Conservation (phyloP, 2,329 filamentous ascomycete species). For the Xylariaceae sp. region DNA sequence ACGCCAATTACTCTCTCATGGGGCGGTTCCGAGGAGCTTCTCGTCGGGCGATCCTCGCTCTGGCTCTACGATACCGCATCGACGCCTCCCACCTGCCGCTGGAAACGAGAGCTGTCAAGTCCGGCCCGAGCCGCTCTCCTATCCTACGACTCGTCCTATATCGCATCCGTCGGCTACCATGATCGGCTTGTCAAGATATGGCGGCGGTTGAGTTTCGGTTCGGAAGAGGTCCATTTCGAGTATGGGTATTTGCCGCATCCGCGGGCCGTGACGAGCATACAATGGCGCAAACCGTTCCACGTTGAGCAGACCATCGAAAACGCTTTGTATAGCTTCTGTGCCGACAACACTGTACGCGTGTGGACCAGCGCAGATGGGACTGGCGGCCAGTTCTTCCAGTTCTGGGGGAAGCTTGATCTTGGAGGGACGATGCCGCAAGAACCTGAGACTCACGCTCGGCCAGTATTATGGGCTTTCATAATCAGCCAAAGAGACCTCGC, state of each 20-base stretch:
- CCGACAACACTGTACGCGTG: slow-evolving; percentile 73
- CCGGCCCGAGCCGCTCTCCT: slow-evolving; percentile 69
- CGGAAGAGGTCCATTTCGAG: slow-evolving; percentile 81
- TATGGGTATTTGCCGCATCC: slow-evolving; percentile 88
- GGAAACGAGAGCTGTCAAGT: slow-evolving; percentile 71
- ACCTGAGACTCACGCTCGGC: slow-evolving; percentile 25
- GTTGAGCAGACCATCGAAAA: slow-evolving; percentile 77
- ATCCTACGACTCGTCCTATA: slow-evolving; percentile 81
- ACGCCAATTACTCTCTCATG: slow-evolving; percentile 64
- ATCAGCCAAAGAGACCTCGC: slow-evolving; percentile 78
- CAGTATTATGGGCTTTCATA: slow-evolving; percentile 68
- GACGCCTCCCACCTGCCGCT: slow-evolving; percentile 54
- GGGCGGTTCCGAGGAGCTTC: slow-evolving; percentile 79
- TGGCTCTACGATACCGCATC: slow-evolving; percentile 59
- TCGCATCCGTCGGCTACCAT: slow-evolving; percentile 73
- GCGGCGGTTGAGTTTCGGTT: slow-evolving; percentile 79
- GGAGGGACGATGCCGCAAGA: slow-evolving; percentile 60
- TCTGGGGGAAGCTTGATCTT: slow-evolving; percentile 80
- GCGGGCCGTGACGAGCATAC: slow-evolving; percentile 69
- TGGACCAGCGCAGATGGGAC: slow-evolving; percentile 77
- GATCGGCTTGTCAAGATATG: slow-evolving; percentile 90
- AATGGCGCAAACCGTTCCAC: slow-evolving; percentile 79
- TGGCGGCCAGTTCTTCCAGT: slow-evolving; percentile 65
- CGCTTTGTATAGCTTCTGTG: slow-evolving; percentile 83
- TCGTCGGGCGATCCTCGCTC: slow-evolving; percentile 68